Evolutionary conservation across 805 yeast genomes (phyloP), one percentile per base, ranked within the genome.

Genomic region (Kluyveromyces starmeri): DNA sequence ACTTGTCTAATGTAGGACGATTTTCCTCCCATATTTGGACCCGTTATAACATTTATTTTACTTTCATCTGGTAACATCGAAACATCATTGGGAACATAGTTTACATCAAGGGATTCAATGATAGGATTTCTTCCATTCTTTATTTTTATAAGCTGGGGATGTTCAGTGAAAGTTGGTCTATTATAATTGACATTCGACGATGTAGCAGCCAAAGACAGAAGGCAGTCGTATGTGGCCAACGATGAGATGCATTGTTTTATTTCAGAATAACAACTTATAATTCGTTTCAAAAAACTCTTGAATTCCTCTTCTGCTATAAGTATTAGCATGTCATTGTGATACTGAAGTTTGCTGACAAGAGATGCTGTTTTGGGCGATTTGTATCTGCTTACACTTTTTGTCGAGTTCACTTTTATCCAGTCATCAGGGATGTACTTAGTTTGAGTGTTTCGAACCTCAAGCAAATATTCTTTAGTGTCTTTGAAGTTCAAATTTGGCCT

Each of bases 21-120:
- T 51, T 83, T 83, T 4, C 94, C 94, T 7, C 94, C 94, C 86
- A 83, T 81, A 45, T 83, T 83, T 0, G 94, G 92, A 0, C 94
- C 95, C 0, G 94, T 83, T 15, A 86, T 71, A 11, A 86, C 65
- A 36, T 77, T 61, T 0, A 73, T 70, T 21, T 84, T 64, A 10
- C 72, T 65, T 3, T 61, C 53, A n/a, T 59, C 49, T 5, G 59
- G 50, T 5, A 62, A 45, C 62, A 86, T 70, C 5, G 51, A 36
- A 4, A 78, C 67, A 42, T 77, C 74, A 51, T 85, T 86, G 2
- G 92, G 67, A 9, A 86, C 83, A 50, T 75, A 82, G 3, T 50
- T 42, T 3, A 59, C 47, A 28, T 61, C 49, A 13, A 75, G 46
- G 10, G 64, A 67, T 46, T 77, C 83, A 7, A 78, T 67, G 35